phyloP scores from a whole-genome alignment of 2,329 filamentous ascomycete species.

The Calonectria honghensis region DNA sequence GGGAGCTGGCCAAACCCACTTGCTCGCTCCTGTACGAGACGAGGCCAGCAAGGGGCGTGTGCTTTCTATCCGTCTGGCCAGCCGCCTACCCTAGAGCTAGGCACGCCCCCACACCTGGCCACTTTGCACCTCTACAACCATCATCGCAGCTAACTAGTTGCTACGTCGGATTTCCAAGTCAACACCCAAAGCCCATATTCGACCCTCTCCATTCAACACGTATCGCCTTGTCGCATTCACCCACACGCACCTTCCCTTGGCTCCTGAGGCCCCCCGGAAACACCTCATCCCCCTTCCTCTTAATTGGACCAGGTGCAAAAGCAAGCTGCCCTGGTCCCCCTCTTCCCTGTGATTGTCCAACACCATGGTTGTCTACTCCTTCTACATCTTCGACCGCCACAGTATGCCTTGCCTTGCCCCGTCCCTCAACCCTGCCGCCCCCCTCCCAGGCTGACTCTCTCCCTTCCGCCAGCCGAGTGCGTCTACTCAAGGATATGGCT shows the following conservation, averaged over 20 bases:
- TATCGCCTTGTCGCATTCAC: neutral
- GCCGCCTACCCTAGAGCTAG: slow-evolving; percentile 9
- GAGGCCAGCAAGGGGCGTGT: neutral
- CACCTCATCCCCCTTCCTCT: neutral
- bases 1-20: slow-evolving; percentile 6
- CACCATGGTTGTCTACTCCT: slow-evolving; percentile 94
- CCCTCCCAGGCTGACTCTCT: slow-evolving; percentile 41
- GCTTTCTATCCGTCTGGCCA: neutral
- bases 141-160: slow-evolving; percentile 8
- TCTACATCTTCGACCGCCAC: slow-evolving; percentile 99
- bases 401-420: slow-evolving; percentile 74
- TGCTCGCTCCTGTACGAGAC: neutral
- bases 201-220: neutral
- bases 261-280: neutral
- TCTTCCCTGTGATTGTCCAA: slow-evolving; percentile 24
- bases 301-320: slow-evolving; percentile 12
- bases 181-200: neutral
- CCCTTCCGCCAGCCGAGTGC: slow-evolving; percentile 85
- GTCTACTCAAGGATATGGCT: slow-evolving; percentile 95
- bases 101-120: slow-evolving; percentile 4
- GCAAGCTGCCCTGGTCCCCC: slow-evolving; percentile 11
- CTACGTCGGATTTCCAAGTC: slow-evolving; percentile 5
- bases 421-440: slow-evolving; percentile 3
- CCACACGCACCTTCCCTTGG: neutral
- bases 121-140: neutral